Evolutionary conservation across 352 stramenopile species (phyloP).

Genomic region (Pythium aquatile): DNA sequence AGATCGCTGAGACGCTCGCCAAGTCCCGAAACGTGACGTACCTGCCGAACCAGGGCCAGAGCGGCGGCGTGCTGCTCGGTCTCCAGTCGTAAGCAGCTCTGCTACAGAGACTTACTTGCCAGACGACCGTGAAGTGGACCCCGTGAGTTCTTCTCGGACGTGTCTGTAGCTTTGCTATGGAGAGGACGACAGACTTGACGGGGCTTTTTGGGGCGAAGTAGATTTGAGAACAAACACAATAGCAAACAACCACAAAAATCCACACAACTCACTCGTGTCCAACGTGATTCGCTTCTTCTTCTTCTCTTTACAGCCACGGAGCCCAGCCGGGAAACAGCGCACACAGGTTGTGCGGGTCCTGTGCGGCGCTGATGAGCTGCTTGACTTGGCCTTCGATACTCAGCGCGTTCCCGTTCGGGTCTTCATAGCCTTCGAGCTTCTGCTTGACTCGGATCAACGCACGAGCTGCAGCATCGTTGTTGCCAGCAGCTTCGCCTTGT

Average conservation of each 20-base stretch:
- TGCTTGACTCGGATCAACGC: conserved; percentile 96
- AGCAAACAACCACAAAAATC: conserved; percentile 10
- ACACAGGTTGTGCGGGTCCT: conserved; percentile 95
- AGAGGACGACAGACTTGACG: too few relatives aligned
- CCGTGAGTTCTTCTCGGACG: not conserved
- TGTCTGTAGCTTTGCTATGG: too few relatives aligned
- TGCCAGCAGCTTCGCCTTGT: conserved; percentile 19
- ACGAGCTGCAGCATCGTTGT: conserved; percentile 89
- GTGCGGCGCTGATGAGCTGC: conserved; percentile 95
- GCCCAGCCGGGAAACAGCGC: conserved; percentile 95
- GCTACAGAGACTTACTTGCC: not conserved
- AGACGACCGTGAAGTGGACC: not conserved
- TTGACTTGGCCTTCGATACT: conserved; percentile 98
- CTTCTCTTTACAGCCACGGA: conserved; percentile 87
- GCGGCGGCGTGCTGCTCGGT: conserved; percentile 82
- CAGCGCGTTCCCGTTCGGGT: conserved; percentile 94
- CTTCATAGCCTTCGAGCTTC: conserved; percentile 98
- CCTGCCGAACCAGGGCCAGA: conserved; percentile 91
- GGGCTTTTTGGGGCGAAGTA: not conserved
- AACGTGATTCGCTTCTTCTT: too few relatives aligned
- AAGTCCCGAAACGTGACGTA: conserved; percentile 98
- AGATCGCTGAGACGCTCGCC: conserved; percentile 98
- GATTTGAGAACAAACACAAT: conserved; percentile 3
- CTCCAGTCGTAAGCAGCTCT: conserved; percentile 47
- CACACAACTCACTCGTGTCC: conserved; percentile 1